These are phyloP conservation scores for Skeletonema marinoi DNA, from an alignment of 108 stramenopile genomes.

Conservation along the genomic window DNA sequence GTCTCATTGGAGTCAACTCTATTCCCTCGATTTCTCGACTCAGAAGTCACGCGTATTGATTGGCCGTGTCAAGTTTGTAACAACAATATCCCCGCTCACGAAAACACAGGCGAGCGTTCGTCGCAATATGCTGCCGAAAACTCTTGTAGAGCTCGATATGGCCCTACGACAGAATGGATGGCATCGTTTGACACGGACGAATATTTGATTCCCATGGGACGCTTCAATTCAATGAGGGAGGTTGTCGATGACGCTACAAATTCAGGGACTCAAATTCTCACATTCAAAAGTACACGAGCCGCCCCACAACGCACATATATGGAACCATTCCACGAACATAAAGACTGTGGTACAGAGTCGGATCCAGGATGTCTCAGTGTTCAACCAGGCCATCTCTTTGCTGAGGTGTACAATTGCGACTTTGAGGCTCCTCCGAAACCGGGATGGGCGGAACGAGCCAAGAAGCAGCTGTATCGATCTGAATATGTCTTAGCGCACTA, in stretches of 20 bases:
- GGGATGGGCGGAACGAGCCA: constrained; percentile 61
- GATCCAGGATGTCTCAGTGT: constrained; percentile 46
- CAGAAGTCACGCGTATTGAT: constrained; percentile 56
- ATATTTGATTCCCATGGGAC: constrained; percentile 64
- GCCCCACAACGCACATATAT: constrained; percentile 31
- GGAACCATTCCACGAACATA: constrained; percentile 45
- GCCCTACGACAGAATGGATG: constrained; percentile 77
- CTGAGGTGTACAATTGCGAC: constrained; percentile 78
- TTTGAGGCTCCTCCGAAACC: constrained; percentile 64
- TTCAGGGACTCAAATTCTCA: constrained; percentile 55
- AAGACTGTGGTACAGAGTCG: constrained; percentile 35
- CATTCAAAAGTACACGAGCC: constrained; percentile 57
- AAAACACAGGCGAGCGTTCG: constrained; percentile 75
- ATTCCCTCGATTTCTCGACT: constrained; percentile 45
- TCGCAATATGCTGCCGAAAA: constrained; percentile 87
- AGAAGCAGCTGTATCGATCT: constrained; percentile 84
- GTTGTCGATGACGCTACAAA: constrained; percentile 57
- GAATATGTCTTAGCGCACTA: constrained; percentile 74
- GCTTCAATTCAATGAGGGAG: constrained; percentile 26
- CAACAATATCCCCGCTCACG: constrained; percentile 70
- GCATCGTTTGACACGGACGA: constrained; percentile 82
- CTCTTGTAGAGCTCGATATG: constrained; percentile 73
- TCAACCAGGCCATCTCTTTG: constrained; percentile 51
- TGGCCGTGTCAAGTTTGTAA: constrained; percentile 80
- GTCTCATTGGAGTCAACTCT: constrained; percentile 24